These are phyloP conservation scores for Septoria linicola DNA, from an alignment of 2,329 filamentous ascomycete species.

Conservation along the genomic window DNA sequence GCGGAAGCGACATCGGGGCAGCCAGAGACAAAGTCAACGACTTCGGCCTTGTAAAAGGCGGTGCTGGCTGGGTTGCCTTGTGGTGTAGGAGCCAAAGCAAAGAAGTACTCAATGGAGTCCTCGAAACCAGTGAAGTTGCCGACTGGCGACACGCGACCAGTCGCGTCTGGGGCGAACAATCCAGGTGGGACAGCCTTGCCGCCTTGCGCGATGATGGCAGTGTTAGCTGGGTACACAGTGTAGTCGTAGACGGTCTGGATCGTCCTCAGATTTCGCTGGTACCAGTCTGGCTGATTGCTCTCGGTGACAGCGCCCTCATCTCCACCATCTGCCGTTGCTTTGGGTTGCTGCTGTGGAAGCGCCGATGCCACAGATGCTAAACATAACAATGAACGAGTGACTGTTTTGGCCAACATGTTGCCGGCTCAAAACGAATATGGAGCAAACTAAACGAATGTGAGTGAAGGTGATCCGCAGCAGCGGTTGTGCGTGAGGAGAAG, in stretches of 20 bases:
- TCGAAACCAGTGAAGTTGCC: slow-evolving; percentile 46
- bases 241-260: slow-evolving; percentile 44
- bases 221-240: slow-evolving; percentile 43
- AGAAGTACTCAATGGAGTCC: slow-evolving; percentile 49
- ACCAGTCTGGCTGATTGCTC: slow-evolving; percentile 13
- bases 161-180: slow-evolving; percentile 42
- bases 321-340: neutral
- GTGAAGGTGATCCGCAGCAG: slow-evolving; percentile 15
- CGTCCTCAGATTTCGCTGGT: slow-evolving; percentile 40
- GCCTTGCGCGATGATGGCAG: slow-evolving; percentile 40
- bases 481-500: slow-evolving; percentile 13
- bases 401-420: slow-evolving; percentile 18
- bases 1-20: slow-evolving; percentile 27
- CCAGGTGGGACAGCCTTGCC: slow-evolving; percentile 40
- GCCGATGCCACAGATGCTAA: slow-evolving; percentile 16
- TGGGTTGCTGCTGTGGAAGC: slow-evolving; percentile 7
- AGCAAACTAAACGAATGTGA: slow-evolving; percentile 20
- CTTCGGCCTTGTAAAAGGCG: slow-evolving; percentile 26
- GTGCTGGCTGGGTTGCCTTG: slow-evolving; percentile 27
- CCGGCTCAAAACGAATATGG: slow-evolving; percentile 10
- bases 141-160: slow-evolving; percentile 44
- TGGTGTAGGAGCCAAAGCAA: slow-evolving; percentile 42
- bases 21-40: slow-evolving; percentile 27
- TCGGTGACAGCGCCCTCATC: neutral
- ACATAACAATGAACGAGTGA: slow-evolving; percentile 23